Evolutionary conservation across 495 filamentous ascomycete species (phyloP).

Genomic region (Astrocystis sublimbata): DNA sequence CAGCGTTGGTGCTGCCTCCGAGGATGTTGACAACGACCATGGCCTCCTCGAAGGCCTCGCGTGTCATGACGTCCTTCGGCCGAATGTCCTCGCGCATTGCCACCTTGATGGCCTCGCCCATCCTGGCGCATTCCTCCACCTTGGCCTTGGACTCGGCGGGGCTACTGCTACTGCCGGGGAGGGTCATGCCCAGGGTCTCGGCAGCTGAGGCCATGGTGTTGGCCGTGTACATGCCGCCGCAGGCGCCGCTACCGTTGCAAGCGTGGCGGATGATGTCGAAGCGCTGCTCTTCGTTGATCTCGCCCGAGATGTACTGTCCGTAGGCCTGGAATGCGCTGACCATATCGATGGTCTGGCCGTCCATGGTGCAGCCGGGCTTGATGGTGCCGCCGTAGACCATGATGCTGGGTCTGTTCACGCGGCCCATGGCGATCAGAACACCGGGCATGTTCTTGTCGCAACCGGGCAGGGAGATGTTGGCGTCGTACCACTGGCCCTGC

Average conservation of each 20-base stretch:
- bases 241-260: conserved; percentile 90
- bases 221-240: conserved; percentile 98
- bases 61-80: conserved; percentile 86
- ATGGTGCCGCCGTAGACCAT: conserved; percentile 99
- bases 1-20: conserved; percentile 94
- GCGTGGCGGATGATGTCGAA: conserved; percentile 95
- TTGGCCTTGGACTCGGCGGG: conserved; percentile 87
- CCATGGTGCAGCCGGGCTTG: conserved; percentile 80
- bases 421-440: conserved; percentile 95
- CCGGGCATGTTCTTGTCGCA: conserved; percentile 99
- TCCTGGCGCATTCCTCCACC: conserved; percentile 77
- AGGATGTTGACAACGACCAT: conserved; percentile 96
- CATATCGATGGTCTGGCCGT: conserved; percentile 83
- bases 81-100: conserved; percentile 85
- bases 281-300: conserved; percentile 87
- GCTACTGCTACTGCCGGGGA: conserved; percentile 90
- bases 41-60: conserved; percentile 91
- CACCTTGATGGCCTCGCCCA: conserved; percentile 84
- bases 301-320: conserved; percentile 87
- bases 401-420: conserved; percentile 86
- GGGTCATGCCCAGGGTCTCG: conserved; percentile 92
- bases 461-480: conserved; percentile 95
- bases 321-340: conserved; percentile 98
- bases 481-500: conserved; percentile 99
- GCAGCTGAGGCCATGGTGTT: conserved; percentile 99